Evolutionary conservation across 208 protist species (phyloP).

Genomic region (Trypanosoma lewisi): DNA sequence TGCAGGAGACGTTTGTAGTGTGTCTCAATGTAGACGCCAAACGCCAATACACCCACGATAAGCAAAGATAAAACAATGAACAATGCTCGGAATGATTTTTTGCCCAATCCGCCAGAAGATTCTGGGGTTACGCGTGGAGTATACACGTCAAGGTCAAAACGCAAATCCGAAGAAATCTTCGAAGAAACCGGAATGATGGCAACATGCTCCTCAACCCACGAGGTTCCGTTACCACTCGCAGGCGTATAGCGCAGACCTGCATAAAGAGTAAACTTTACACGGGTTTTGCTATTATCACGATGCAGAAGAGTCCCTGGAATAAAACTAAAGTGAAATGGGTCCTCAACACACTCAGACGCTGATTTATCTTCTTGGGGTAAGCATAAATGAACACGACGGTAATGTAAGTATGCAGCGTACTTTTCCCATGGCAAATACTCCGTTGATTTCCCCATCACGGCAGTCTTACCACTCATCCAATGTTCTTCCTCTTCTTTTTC

Average conservation of each 20-base stretch:
- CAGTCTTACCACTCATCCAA: slow-evolving; percentile 44
- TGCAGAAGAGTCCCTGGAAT: slow-evolving; percentile 78
- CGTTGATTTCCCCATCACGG: background rate
- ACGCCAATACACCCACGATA: slow-evolving; percentile 48
- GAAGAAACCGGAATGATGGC: slow-evolving; percentile 67
- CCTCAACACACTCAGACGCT: slow-evolving; percentile 17
- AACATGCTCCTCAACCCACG: slow-evolving; percentile 46
- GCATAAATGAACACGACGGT: slow-evolving; percentile 49
- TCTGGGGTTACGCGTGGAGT: slow-evolving; percentile 31
- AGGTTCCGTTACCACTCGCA: slow-evolving; percentile 2
- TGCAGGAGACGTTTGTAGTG: slow-evolving; percentile 69
- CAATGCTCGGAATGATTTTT: slow-evolving; percentile 48
- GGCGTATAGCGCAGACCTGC: slow-evolving; percentile 63
- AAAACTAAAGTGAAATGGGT: slow-evolving; percentile 82
- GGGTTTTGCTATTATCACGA: slow-evolving; percentile 52
- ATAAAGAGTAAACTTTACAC: slow-evolving; percentile 50
- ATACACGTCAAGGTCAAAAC: slow-evolving; percentile 66
- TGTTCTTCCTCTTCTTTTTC: slow-evolving; percentile 32
- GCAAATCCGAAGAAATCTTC: slow-evolving; percentile 47
- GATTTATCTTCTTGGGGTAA: background rate
- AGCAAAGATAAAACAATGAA: slow-evolving; percentile 61
- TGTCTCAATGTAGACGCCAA: slow-evolving; percentile 62
- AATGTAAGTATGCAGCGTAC: slow-evolving; percentile 73
- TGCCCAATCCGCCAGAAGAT: slow-evolving; percentile 26
- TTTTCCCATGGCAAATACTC: slow-evolving; percentile 55